Base-by-base conservation (phyloP, 192 early-diverging fungal genomes). In the Phlyctochytrium bullatum region DNA sequence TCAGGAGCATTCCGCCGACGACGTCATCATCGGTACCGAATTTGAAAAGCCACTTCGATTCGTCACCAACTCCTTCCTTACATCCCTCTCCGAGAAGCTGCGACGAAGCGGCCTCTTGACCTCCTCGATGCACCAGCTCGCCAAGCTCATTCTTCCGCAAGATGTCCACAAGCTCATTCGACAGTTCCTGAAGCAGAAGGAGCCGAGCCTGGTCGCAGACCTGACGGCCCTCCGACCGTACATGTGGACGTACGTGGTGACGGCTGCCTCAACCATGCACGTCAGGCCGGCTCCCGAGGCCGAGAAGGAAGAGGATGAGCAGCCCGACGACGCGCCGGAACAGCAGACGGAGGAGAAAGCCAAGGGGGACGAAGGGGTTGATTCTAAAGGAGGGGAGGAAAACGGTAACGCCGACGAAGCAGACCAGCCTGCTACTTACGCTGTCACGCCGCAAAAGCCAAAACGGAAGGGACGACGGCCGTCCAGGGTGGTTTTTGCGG, bases 11-110 rank as follows among this genome's bases (percentile, higher is more conserved):
- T 70, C 78, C 2, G 84, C 82, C 10, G 83, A 88, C 54, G 83
- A 90, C 30, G 80, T 93, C 6, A 65, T 93, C 2, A 92, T 92
- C 77, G 92, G 92, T 10, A 85, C 88, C 52, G 81, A 85, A 56
- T 93, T 93, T 67, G 88, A 90, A 62, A 59, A 75, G 14, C 88
- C 10, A 25, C 20, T 47, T 20, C 10, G 6, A 14, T 47, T 47
- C 20, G 6, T 20, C 40, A 47, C 40, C 6, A 47, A 20, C 40
- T 6, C n/a, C n/a, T n/a, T n/a, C n/a, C n/a, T n/a, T n/a, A n/a
- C n/a, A n/a, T n/a, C n/a, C n/a, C n/a, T n/a, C n/a, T n/a, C n/a
- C n/a, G n/a, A n/a, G n/a, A n/a, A n/a, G n/a, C n/a, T n/a, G n/a
- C n/a, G n/a, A n/a, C 40, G 20, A 47, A 47, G 40, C 40, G 10